Evolutionary conservation across 2,329 filamentous ascomycete genomes (phyloP).

Genomic region (Onygenales sp.): DNA sequence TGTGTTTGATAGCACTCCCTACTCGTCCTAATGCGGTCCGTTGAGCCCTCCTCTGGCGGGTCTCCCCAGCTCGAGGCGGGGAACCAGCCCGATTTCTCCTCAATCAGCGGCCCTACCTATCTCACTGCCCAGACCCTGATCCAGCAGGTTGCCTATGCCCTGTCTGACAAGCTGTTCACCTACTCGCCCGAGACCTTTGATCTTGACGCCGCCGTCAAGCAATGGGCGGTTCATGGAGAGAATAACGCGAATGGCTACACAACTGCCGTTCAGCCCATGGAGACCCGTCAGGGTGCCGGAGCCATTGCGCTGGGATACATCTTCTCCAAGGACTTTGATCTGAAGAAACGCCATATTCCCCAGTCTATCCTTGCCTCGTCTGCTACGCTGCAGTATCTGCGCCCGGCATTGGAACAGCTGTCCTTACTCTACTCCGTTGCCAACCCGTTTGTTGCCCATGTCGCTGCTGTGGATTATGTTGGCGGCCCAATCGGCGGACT

Average conservation of each 20-base stretch:
- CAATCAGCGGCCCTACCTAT: conserved; percentile 70
- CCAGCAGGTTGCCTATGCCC: conserved; percentile 88
- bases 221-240: conserved; percentile 62
- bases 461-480: conserved; percentile 82
- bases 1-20: background rate
- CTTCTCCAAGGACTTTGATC: conserved; percentile 93
- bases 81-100: conserved; percentile 25
- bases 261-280: conserved; percentile 67
- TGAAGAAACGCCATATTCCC: conserved; percentile 81
- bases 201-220: conserved; percentile 70
- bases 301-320: conserved; percentile 91
- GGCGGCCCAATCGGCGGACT: conserved; percentile 57
- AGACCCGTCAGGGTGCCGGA: conserved; percentile 82
- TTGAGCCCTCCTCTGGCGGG: conserved; percentile 8
- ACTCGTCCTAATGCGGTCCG: conserved; percentile 5
- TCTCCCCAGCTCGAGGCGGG: background rate
- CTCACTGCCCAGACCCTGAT: conserved; percentile 86
- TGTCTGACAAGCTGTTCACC: conserved; percentile 95
- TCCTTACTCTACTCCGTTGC: conserved; percentile 84
- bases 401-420: conserved; percentile 80
- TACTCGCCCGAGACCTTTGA: conserved; percentile 93
- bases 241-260: conserved; percentile 74
- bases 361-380: conserved; percentile 86
- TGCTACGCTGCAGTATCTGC: conserved; percentile 68
- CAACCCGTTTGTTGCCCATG: conserved; percentile 84